phyloP scores from a whole-genome alignment of 2,329 filamentous ascomycete genomes.

The Colletotrichum eremochloae region DNA sequence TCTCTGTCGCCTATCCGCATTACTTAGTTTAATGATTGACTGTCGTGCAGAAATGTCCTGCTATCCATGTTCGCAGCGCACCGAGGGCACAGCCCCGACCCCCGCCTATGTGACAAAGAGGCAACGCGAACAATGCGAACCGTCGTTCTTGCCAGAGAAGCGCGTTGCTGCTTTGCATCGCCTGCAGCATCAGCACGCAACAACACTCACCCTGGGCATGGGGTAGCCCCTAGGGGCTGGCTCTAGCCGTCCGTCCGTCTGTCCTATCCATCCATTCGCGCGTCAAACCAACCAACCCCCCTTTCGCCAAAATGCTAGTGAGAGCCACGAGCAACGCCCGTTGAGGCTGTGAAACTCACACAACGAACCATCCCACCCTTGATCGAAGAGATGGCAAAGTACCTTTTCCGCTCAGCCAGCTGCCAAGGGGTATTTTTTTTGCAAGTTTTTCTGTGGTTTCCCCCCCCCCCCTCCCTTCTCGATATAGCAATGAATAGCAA shows the following conservation, averaged over 20 bases:
- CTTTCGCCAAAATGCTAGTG: background rate
- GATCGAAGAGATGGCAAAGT: conserved; percentile 7
- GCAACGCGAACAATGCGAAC: background rate
- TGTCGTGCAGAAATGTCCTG: background rate
- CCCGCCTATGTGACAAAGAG: background rate
- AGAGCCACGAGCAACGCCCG: conserved; percentile 4
- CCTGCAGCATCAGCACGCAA: conserved; percentile 14
- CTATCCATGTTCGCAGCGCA: background rate
- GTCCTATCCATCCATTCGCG: background rate
- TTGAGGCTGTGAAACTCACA: conserved; percentile 29
- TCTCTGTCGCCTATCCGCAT: background rate
- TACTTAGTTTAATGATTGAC: background rate
- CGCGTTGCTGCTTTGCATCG: conserved; percentile 6
- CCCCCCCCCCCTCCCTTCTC: background rate
- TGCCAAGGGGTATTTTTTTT: background rate
- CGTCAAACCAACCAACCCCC: background rate
- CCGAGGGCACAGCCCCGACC: background rate
- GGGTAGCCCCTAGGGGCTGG: background rate
- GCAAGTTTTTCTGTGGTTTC: background rate
- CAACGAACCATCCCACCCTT: background rate
- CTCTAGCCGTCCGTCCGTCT: conserved; percentile 14
- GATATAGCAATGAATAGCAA: conserved; percentile 18
- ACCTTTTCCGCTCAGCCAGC: background rate
- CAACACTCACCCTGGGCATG: background rate
- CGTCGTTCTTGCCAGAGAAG: background rate